These are phyloP conservation scores for Periglandula ipomoeae DNA, from an alignment of 2,329 filamentous ascomycete genomes.

Conservation along the genomic window DNA sequence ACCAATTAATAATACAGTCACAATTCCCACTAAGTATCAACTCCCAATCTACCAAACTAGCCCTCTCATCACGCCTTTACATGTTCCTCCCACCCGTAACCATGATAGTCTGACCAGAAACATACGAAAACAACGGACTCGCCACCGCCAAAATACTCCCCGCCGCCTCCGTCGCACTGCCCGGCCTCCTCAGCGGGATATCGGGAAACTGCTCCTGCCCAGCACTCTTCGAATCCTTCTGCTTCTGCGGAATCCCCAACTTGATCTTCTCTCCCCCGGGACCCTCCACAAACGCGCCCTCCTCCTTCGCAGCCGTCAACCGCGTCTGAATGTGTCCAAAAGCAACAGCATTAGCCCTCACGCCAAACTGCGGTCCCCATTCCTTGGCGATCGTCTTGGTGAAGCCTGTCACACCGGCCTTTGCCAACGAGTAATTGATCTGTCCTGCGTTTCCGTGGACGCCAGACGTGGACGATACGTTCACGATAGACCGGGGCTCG, in stretches of 20 bases:
- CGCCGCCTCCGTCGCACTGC: conserved; percentile 72
- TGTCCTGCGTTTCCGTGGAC: conserved; percentile 86
- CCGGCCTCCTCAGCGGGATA: conserved; percentile 70
- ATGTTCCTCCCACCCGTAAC: conserved; percentile 69
- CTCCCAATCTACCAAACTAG: not conserved
- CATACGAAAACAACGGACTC: conserved; percentile 76
- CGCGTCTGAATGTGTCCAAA: conserved; percentile 77
- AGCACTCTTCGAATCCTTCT: conserved; percentile 27
- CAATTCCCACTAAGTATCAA: not conserved
- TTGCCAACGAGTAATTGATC: conserved; percentile 78
- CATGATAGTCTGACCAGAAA: conserved; percentile 78
- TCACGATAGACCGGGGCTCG: conserved; percentile 69
- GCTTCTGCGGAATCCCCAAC: conserved; percentile 61
- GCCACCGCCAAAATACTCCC: conserved; percentile 67
- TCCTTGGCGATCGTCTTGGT: conserved; percentile 89
- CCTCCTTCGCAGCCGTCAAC: conserved; percentile 76
- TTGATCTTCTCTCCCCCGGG: conserved; percentile 68
- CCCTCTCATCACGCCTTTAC: conserved; percentile 22
- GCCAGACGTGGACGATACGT: conserved; percentile 74
- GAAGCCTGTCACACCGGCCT: conserved; percentile 73
- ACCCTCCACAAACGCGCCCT: conserved; percentile 68
- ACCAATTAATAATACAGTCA: not conserved
- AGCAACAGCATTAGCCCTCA: conserved; percentile 73
- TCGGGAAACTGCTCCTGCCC: conserved; percentile 46
- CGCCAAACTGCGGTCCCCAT: conserved; percentile 78